Evolutionary conservation across 1,139 yeast species (phyloP).

Genomic region (Geotrichum candidum): DNA sequence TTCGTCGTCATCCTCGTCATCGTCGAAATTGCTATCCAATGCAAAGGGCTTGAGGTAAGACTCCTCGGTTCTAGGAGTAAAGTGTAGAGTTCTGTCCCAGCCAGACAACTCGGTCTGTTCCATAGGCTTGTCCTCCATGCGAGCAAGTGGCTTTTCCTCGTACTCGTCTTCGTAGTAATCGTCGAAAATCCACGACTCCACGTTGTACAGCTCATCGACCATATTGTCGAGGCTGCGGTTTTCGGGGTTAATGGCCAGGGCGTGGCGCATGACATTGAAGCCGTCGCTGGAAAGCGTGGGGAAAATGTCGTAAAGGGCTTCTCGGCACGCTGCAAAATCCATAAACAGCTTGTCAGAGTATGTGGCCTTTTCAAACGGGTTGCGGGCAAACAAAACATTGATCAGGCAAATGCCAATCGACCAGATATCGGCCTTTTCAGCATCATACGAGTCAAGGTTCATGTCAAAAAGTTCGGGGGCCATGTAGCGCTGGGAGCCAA

Average conservation of each 20-base stretch:
- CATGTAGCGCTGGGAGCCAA: slow-evolving; percentile 94
- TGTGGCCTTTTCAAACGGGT: slow-evolving; percentile 80
- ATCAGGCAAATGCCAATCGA: slow-evolving; percentile 81
- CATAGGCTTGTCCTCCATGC: neutral
- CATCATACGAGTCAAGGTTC: slow-evolving; percentile 56
- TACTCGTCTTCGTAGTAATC: neutral
- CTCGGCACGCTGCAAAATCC: slow-evolving; percentile 82
- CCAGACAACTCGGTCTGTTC: neutral
- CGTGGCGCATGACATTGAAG: slow-evolving; percentile 70
- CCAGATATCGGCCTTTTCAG: slow-evolving; percentile 89
- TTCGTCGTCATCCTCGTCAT: slow-evolving; percentile 20
- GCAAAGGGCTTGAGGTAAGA: slow-evolving; percentile 14
- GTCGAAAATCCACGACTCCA: neutral
- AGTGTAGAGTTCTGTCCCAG: neutral
- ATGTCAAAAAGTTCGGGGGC: slow-evolving; percentile 76
- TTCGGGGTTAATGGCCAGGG: slow-evolving; percentile 79
- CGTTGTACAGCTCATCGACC: neutral
- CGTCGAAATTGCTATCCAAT: slow-evolving; percentile 16
- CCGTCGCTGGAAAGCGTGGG: slow-evolving; percentile 84
- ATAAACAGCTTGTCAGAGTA: slow-evolving; percentile 78
- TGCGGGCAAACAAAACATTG: slow-evolving; percentile 81
- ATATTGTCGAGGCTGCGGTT: slow-evolving; percentile 25
- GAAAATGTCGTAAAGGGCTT: slow-evolving; percentile 85
- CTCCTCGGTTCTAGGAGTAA: slow-evolving; percentile 2
- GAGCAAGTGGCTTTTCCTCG: neutral